These are phyloP conservation scores for Kazachstania sp. DNA, from an alignment of 1,139 yeast genomes.

Conservation along the genomic window DNA sequence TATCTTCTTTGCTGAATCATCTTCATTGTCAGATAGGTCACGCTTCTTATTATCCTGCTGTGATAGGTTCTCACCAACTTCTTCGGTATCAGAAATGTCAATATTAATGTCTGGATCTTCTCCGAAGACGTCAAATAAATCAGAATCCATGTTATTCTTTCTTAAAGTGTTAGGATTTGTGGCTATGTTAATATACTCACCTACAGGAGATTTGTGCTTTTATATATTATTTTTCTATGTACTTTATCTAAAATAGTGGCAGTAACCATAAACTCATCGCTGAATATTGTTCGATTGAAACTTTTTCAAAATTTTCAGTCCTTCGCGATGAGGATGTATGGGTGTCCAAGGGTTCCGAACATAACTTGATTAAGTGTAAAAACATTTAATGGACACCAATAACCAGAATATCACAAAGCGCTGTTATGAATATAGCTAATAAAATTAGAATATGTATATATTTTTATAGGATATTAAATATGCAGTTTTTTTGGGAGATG, in stretches of 20 bases:
- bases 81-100: slow-evolving; percentile 15
- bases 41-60: slow-evolving; percentile 9
- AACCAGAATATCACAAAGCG: too few relatives aligned
- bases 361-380: too few relatives aligned
- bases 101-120: slow-evolving; percentile 42
- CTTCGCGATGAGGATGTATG: slow-evolving; percentile 3
- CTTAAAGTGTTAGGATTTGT: not conserved
- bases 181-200: not conserved
- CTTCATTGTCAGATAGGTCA: slow-evolving; percentile 9
- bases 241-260: not conserved
- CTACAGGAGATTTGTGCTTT: not conserved
- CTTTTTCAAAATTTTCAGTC: slow-evolving; percentile 2
- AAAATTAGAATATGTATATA: not conserved
- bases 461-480: not conserved
- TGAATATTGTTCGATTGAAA: too few relatives aligned
- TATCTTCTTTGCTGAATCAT: slow-evolving; percentile 16
- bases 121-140: slow-evolving; percentile 60
- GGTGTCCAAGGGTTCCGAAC: not conserved
- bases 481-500: too few relatives aligned
- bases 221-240: not conserved
- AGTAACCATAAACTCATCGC: not conserved
- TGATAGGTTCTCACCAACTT: slow-evolving; percentile 10
- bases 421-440: not conserved
- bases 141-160: slow-evolving; percentile 27
- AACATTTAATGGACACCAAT: too few relatives aligned